These are phyloP conservation scores for Krasilnikovozyma curviuscula DNA, from an alignment of 768 basidiomycete species.

Conservation along the genomic window DNA sequence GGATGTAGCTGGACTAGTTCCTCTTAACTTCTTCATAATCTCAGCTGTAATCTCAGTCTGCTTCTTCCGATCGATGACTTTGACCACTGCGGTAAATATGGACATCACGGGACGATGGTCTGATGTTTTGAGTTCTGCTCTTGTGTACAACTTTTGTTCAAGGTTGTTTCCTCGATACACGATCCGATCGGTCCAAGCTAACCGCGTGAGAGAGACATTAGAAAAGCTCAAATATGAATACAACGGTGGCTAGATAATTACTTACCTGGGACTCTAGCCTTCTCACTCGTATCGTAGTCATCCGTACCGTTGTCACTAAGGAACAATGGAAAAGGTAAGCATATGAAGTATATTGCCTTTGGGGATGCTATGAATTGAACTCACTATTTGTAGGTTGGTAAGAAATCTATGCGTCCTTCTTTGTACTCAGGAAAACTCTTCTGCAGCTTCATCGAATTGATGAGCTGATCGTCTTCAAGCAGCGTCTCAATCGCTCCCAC, in stretches of 20 bases:
- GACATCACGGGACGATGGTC: constrained; percentile 93
- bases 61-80: constrained; percentile 59
- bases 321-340: background rate
- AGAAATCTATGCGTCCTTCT: constrained; percentile 75
- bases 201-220: constrained; percentile 7
- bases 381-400: constrained; percentile 78
- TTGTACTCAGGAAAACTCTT: constrained; percentile 62
- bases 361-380: too few relatives aligned
- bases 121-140: constrained; percentile 71
- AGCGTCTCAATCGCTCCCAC: constrained; percentile 52
- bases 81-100: constrained; percentile 55
- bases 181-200: constrained; percentile 54
- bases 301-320: constrained; percentile 35
- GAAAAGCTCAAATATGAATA: too few relatives aligned
- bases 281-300: constrained; percentile 85
- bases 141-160: constrained; percentile 56
- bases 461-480: constrained; percentile 70
- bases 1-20: too few relatives aligned
- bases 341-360: too few relatives aligned
- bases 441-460: constrained; percentile 47
- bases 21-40: too few relatives aligned
- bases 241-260: background rate
- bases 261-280: constrained; percentile 70
- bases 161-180: constrained; percentile 55
- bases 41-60: constrained; percentile 35